Conservation (phyloP, 225 moss, liverwort and hornwort genomes). For the Lunularia cruciata region DNA sequence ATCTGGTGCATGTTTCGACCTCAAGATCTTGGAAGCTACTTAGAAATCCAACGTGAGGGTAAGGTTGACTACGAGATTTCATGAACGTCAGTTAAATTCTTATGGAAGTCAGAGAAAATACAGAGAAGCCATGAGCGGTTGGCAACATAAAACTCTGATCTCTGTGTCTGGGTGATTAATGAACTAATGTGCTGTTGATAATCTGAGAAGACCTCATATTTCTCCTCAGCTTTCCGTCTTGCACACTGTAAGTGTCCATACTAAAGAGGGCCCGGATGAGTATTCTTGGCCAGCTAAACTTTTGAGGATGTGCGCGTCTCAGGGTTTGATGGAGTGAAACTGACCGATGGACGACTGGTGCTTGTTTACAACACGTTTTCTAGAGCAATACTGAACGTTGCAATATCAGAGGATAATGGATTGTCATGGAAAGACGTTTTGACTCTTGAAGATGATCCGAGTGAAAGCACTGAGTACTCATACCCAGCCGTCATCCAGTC, state of each 20-base stretch:
- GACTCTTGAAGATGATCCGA: slow-evolving; percentile 56
- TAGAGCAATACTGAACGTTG: slow-evolving; percentile 71
- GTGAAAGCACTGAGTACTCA: slow-evolving; percentile 58
- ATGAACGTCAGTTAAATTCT: too few relatives aligned
- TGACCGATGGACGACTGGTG: slow-evolving; percentile 69
- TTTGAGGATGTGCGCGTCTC: background rate
- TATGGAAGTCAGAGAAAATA: too few relatives aligned
- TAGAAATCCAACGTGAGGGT: too few relatives aligned
- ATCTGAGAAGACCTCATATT: background rate
- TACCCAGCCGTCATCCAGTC: slow-evolving; percentile 75
- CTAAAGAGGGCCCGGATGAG: background rate
- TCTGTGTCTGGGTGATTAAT: too few relatives aligned
- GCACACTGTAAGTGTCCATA: background rate
- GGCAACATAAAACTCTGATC: too few relatives aligned
- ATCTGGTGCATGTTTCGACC: too few relatives aligned
- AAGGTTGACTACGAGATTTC: too few relatives aligned
- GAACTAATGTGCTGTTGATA: too few relatives aligned
- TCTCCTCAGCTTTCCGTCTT: background rate
- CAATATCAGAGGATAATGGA: slow-evolving; percentile 75
- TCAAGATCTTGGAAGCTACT: too few relatives aligned
- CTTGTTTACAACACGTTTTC: slow-evolving; percentile 75
- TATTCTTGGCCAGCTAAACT: too few relatives aligned
- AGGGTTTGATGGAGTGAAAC: slow-evolving; percentile 89
- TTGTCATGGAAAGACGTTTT: slow-evolving; percentile 62
- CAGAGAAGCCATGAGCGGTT: too few relatives aligned